Evolutionary conservation across 352 stramenopile species (phyloP).

Genomic region (Blastocystis sp.): DNA sequence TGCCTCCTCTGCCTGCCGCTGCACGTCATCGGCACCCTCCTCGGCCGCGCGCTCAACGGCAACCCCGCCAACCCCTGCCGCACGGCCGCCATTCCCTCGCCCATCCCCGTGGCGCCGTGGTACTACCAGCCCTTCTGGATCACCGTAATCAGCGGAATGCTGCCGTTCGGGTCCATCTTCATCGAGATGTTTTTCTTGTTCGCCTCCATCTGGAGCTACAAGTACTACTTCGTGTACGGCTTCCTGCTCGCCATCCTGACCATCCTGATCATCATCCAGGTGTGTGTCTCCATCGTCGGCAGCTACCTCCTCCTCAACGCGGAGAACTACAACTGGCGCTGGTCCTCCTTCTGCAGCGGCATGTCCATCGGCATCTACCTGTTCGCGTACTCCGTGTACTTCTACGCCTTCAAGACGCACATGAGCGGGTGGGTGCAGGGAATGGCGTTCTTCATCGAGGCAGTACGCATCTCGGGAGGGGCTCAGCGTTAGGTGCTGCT

Average conservation of each 20-base stretch:
- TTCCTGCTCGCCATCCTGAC: constrained; percentile 85
- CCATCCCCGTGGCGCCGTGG: constrained; percentile 80
- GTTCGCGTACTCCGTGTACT: constrained; percentile 97
- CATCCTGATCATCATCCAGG: constrained; percentile 92
- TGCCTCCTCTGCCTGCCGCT: constrained; percentile 91
- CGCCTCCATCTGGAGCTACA: constrained; percentile 99
- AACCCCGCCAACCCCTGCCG: constrained; percentile 79
- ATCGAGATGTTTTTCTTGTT: constrained; percentile 99
- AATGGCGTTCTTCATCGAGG: constrained; percentile 97
- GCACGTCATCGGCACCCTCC: constrained; percentile 88
- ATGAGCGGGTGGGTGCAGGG: constrained; percentile 97
- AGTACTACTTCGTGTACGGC: constrained; percentile 99
- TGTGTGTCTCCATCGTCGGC: constrained; percentile 95
- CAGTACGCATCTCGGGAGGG: not conserved
- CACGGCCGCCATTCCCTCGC: constrained; percentile 92
- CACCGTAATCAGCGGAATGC: constrained; percentile 87
- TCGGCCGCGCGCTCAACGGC: constrained; percentile 83
- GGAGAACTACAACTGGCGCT: constrained; percentile 98
- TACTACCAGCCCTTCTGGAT: constrained; percentile 82
- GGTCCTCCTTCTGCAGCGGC: constrained; percentile 90
- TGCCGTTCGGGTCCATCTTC: constrained; percentile 97
- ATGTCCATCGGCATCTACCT: constrained; percentile 91
- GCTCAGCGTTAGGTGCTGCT: constrained; percentile 34
- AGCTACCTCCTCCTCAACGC: constrained; percentile 96
- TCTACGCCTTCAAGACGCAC: constrained; percentile 98